Evolutionary conservation across 306 rosid genomes (phyloP), one percentile per base, ranked within the genome.

Genomic region (Gastrolobium bilobum): DNA sequence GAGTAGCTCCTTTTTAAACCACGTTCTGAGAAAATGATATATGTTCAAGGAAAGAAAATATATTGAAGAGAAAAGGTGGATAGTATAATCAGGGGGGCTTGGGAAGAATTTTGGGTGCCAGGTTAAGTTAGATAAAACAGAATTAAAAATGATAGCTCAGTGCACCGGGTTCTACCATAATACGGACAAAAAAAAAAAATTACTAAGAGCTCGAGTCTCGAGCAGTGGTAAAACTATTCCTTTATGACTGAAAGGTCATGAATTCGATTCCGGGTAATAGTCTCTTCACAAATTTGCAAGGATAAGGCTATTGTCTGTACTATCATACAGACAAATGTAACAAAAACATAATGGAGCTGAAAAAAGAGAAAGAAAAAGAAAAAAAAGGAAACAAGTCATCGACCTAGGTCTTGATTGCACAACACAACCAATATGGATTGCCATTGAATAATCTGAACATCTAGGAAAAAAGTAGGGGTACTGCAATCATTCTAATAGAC

Each of bases 381-480:
- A n/a, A 48, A 69, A 38, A 29, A 31, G 1, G 29, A 59, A 68
- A 68, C 14, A 33, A 60, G n/a, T 29, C 6, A 75, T 50, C 58
- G 59, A 50, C 35, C 71, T 30, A 59, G 53, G 77, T 42, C 14
- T 40, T 58, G 33, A 74, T 10, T 44, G 76, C 51, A 74, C 37
- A n/a, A 59, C 2, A 40, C 15, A 33, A 51, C 53, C 20, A 6
- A 51, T 38, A 73, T 59, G 8, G 30, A 47, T 51, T 75, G 46
- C 61, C 4, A 37, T 53, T 42, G 52, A 46, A 61, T 40, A 33
- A 64, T 42, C 11, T 20, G 9, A n/a, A 63, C 13, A 79, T 72
- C 10, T 43, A 52, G 26, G 46, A 0, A 5, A 46, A 35, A n/a
- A 1, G 46, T 30, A 61, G 26, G 26, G 26, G 20, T 15, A 62